Evolutionary conservation across 2,329 filamentous ascomycete genomes (phyloP), one percentile per base, ranked within the genome.

Genomic region (Aspergillus caelatus): DNA sequence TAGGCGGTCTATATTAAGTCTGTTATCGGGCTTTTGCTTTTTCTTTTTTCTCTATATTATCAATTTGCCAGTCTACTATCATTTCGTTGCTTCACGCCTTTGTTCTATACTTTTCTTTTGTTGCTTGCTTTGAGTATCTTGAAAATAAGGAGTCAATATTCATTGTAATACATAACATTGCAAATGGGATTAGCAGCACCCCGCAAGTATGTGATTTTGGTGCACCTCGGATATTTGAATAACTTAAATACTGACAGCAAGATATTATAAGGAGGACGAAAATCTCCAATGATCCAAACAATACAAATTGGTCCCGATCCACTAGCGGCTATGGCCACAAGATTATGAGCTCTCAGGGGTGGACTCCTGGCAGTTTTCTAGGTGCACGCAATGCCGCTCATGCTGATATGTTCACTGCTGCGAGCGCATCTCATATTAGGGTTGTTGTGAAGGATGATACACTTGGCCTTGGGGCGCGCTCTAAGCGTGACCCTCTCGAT

Each of bases 261-360:
- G 36, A 21, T 2, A 7, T 61, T 52, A 64, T 68, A 70, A 88
- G 85, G 71, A 83, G 81, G 71, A 84, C 84, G 55, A 96, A 94
- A 81, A 89, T 98, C 74, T 91, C 90, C 69, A 86, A 91, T 76
- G 95, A 99, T 79, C 95, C 95, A 9, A 97, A 98, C 81, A 99
- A 98, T 79, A 97, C 92, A 55, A 88, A 87, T 84, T 99, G 95
- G 95, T 89, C 90, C 62, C 89, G 90, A 72, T 90, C 94, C 75
- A 92, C 90, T 68, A 86, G 86, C 62, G 89, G 88, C 60, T 98
- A 95, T 77, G 95, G 95, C 70, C 94, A 97, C 77, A 92, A 89
- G 74, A 94, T 98, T 70, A 88, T 99, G 74, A 88, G 89, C 57
- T 85, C 90, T 19, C 93, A 97, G 73, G 95, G 95, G 68, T 99